phyloP scores from a whole-genome alignment of 768 basidiomycete genomes.

The Infundibulicybe gibba region DNA sequence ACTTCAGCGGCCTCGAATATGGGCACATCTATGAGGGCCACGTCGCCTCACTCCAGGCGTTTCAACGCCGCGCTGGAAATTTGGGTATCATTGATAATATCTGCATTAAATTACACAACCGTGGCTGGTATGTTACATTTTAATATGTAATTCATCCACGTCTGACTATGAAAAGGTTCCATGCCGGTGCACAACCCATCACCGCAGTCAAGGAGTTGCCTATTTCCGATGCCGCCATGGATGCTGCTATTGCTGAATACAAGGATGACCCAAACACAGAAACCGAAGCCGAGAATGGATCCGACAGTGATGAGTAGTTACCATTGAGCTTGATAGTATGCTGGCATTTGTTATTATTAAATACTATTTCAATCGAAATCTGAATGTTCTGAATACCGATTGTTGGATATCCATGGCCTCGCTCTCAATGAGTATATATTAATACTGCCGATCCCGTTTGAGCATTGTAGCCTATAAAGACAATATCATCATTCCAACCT shows the following conservation, averaged over 20 bases:
- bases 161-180: conserved; percentile 1
- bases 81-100: background rate
- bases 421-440: too few relatives aligned
- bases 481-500: background rate
- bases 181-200: background rate
- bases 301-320: background rate
- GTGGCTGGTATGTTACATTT: background rate
- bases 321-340: too few relatives aligned
- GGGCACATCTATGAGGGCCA: conserved; percentile 10
- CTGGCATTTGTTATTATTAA: too few relatives aligned
- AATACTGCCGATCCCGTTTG: too few relatives aligned
- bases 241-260: conserved; percentile 1
- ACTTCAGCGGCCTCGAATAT: conserved; percentile 11
- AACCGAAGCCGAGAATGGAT: conserved; percentile 4
- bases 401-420: too few relatives aligned
- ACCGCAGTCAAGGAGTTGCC: background rate
- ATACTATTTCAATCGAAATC: too few relatives aligned
- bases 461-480: too few relatives aligned
- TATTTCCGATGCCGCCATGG: conserved; percentile 1
- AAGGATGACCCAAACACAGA: background rate
- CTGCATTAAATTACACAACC: background rate
- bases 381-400: too few relatives aligned
- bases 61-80: background rate
- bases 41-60: conserved; percentile 8
- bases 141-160: background rate